These are phyloP conservation scores for Neopestalotiopsis sp. DNA, from an alignment of 2,329 filamentous ascomycete species.

Conservation along the genomic window DNA sequence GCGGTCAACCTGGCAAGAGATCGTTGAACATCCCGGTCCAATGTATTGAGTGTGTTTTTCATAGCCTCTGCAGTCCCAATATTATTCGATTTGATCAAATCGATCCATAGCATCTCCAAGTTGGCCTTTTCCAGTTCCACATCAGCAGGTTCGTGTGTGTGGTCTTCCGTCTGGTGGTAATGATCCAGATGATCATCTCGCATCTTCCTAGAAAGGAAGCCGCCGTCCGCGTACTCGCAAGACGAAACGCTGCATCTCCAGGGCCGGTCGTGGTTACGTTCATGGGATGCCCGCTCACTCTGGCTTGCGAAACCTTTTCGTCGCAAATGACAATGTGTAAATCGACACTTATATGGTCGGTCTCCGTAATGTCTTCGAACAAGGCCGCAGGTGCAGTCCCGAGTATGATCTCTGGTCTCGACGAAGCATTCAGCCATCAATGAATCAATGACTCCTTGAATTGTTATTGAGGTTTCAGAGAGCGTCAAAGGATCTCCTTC, in stretches of 20 bases:
- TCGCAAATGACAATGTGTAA: slow-evolving; percentile 12
- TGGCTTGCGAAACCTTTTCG: slow-evolving; percentile 15
- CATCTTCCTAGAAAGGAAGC: slow-evolving; percentile 31
- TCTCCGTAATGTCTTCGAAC: slow-evolving; percentile 10
- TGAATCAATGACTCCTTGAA: neutral
- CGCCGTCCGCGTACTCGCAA: slow-evolving; percentile 28
- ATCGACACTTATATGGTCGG: slow-evolving; percentile 20
- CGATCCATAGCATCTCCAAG: neutral
- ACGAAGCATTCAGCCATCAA: neutral
- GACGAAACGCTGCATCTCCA: slow-evolving; percentile 30
- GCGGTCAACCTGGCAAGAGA: too few species aligned
- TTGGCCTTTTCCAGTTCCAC: neutral
- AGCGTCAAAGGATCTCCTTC: neutral
- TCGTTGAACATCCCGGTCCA: too few species aligned
- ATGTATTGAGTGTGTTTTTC: too few species aligned
- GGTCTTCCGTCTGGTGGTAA: slow-evolving; percentile 16
- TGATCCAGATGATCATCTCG: slow-evolving; percentile 27
- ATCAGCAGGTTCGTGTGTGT: neutral
- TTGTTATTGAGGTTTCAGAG: neutral
- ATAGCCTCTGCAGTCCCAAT: neutral
- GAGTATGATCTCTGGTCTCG: neutral
- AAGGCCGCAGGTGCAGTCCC: neutral
- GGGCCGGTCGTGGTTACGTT: slow-evolving; percentile 23
- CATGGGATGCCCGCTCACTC: slow-evolving; percentile 8
- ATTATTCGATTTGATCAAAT: neutral